Percentiles rank a stretch among this genome's conserved stretches.
Evolutionary conservation across 495 filamentous ascomycete species (phyloP).

Genomic region (Podospora australis): DNA sequence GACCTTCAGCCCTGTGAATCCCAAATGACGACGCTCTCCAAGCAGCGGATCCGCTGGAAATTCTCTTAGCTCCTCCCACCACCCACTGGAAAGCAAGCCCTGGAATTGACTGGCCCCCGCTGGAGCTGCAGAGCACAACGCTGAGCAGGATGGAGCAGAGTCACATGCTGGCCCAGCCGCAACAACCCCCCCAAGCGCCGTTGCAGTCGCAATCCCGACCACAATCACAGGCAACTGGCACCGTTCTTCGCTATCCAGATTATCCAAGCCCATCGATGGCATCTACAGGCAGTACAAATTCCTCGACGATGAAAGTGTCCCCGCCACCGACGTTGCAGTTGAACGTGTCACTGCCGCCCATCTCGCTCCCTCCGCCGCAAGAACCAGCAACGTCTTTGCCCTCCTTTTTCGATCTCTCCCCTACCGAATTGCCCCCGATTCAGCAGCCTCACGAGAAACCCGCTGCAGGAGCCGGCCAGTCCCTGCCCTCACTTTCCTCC

Average conservation of each 20-base stretch:
- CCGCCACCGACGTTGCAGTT: neutral
- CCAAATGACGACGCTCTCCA: constrained; percentile 19
- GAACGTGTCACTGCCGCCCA: constrained; percentile 7
- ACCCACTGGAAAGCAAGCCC: too few relatives aligned
- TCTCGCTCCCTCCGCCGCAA: constrained; percentile 27
- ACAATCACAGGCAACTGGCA: constrained; percentile 19
- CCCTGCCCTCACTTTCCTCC: constrained; percentile 38
- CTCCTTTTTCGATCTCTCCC: constrained; percentile 29
- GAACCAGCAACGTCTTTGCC: constrained; percentile 31
- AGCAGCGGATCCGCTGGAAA: constrained; percentile 9
- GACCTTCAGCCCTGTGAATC: neutral
- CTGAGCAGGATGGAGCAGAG: constrained; percentile 29
- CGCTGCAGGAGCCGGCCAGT: constrained; percentile 8
- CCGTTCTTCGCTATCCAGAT: neutral
- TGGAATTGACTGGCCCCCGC: neutral
- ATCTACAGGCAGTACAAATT: neutral
- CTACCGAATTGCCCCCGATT: constrained; percentile 41
- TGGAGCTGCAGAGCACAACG: constrained; percentile 7
- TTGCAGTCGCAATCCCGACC: constrained; percentile 1
- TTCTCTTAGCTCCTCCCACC: constrained; percentile 7
- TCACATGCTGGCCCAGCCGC: constrained; percentile 30
- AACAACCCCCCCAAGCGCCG: constrained; percentile 8
- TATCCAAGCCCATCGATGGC: neutral
- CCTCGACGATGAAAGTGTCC: constrained; percentile 5
- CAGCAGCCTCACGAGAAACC: constrained; percentile 21